Conservation (phyloP, 2,329 filamentous ascomycete genomes). For the Aureobasidium sp. region DNA sequence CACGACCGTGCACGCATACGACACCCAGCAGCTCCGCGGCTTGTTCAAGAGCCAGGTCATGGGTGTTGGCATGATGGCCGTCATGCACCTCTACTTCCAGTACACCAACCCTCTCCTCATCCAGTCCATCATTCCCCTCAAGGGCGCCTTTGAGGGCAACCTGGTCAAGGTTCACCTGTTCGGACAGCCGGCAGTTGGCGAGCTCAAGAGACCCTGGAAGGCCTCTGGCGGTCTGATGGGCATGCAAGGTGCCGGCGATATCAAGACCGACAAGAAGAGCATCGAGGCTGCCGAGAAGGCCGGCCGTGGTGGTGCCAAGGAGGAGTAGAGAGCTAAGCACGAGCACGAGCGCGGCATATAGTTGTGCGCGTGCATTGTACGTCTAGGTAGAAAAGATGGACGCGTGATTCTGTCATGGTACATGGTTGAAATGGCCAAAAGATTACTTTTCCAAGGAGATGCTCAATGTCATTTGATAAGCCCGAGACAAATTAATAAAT, state of each 20-base stretch:
- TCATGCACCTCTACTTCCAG: slow-evolving; percentile 99
- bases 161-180: slow-evolving; percentile 92
- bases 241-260: slow-evolving; percentile 55
- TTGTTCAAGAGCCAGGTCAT: slow-evolving; percentile 88
- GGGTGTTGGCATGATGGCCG: slow-evolving; percentile 94
- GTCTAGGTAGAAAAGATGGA: not conserved
- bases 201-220: slow-evolving; percentile 96
- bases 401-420: not conserved
- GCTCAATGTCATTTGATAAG: not conserved
- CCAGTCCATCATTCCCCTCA: slow-evolving; percentile 96
- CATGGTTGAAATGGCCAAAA: not conserved
- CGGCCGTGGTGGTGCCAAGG: slow-evolving; percentile 44
- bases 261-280: slow-evolving; percentile 71
- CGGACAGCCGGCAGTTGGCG: slow-evolving; percentile 76
- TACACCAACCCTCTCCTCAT: slow-evolving; percentile 99
- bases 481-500: not conserved
- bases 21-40: slow-evolving; percentile 72
- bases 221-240: slow-evolving; percentile 72
- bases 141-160: slow-evolving; percentile 91
- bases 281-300: slow-evolving; percentile 45
- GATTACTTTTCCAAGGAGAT: not conserved
- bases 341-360: not conserved
- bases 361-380: not conserved
- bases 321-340: slow-evolving; percentile 34
- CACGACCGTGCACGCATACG: slow-evolving; percentile 93